Evolutionary conservation across 805 yeast species (phyloP).

Genomic region (Hanseniaspora thailandica): DNA sequence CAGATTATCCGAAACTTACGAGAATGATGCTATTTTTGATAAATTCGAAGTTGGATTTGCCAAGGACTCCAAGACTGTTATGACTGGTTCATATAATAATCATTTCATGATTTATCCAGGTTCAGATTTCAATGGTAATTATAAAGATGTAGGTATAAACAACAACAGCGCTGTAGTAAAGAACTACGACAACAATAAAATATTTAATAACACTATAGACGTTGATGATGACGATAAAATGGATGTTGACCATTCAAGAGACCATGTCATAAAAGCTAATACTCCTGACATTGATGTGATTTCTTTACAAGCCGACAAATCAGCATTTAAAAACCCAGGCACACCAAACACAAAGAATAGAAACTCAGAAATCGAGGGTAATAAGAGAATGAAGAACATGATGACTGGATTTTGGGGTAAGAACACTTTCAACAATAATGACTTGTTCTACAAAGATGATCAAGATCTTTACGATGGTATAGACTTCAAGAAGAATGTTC

Average conservation of each 20-base stretch:
- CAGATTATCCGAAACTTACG: constrained; percentile 91
- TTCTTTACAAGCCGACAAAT: constrained; percentile 91
- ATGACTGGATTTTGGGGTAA: constrained; percentile 34
- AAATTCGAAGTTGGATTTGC: constrained; percentile 92
- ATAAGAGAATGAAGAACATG: constrained; percentile 21
- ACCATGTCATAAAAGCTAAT: constrained; percentile 10
- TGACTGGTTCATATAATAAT: constrained; percentile 96
- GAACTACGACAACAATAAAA: constrained; percentile 8
- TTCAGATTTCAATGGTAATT: constrained; percentile 30
- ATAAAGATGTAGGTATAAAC: constrained; percentile 14
- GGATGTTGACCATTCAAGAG: constrained; percentile 15
- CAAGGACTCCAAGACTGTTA: constrained; percentile 82
- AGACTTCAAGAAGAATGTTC: constrained; percentile 86
- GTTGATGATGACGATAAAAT: constrained; percentile 14
- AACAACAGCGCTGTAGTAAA: constrained; percentile 11
- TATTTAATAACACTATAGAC: constrained; percentile 4
- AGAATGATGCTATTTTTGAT: constrained; percentile 95
- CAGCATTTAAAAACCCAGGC: constrained; percentile 65
- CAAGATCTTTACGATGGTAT: constrained; percentile 41
- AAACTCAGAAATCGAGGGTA: constrained; percentile 34
- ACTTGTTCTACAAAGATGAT: constrained; percentile 11
- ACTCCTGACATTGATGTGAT: constrained; percentile 37
- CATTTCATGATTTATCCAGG: constrained; percentile 94
- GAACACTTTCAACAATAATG: constrained; percentile 6
- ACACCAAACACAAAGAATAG: constrained; percentile 21